phyloP scores from a whole-genome alignment of 495 filamentous ascomycete species.

The Aspergillus asperescens region DNA sequence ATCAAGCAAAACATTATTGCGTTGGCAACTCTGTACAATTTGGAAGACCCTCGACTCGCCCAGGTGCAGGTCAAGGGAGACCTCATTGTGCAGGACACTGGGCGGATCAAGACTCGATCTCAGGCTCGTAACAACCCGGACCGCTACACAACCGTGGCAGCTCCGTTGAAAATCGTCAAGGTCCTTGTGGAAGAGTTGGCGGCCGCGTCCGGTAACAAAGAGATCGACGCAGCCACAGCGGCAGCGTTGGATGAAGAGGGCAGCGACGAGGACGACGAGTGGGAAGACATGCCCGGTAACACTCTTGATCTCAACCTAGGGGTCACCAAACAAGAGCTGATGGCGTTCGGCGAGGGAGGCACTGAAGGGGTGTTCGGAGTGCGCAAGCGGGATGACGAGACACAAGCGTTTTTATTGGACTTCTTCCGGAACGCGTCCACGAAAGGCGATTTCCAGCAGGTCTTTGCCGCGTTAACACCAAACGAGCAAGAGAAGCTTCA shows the following conservation, averaged over 20 bases:
- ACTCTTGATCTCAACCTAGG: slow-evolving; percentile 65
- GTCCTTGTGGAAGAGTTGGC: slow-evolving; percentile 84
- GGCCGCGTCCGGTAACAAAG: slow-evolving; percentile 51
- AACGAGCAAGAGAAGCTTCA: slow-evolving; percentile 71
- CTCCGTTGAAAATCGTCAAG: slow-evolving; percentile 91
- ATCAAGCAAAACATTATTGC: slow-evolving; percentile 95
- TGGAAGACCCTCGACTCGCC: slow-evolving; percentile 75
- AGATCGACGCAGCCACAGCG: slow-evolving; percentile 51
- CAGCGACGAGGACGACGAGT: slow-evolving; percentile 63
- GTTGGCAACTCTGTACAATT: slow-evolving; percentile 77
- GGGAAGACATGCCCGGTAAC: slow-evolving; percentile 79
- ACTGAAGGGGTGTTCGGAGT: slow-evolving; percentile 47
- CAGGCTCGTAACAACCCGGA: slow-evolving; percentile 81
- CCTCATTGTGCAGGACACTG: slow-evolving; percentile 71
- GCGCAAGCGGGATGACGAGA: slow-evolving; percentile 84
- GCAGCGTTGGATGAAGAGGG: slow-evolving; percentile 51
- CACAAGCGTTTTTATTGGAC: slow-evolving; percentile 70
- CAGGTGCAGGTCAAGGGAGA: slow-evolving; percentile 87
- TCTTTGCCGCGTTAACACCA: slow-evolving; percentile 63
- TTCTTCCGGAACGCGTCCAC: slow-evolving; percentile 76
- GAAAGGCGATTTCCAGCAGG: slow-evolving; percentile 66
- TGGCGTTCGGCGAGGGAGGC: slow-evolving; percentile 64
- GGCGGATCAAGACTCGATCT: slow-evolving; percentile 89
- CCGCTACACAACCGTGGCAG: slow-evolving; percentile 80
- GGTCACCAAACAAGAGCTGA: slow-evolving; percentile 65